These are phyloP conservation scores for Mycena latifolia DNA, from an alignment of 768 basidiomycete genomes.

Conservation along the genomic window DNA sequence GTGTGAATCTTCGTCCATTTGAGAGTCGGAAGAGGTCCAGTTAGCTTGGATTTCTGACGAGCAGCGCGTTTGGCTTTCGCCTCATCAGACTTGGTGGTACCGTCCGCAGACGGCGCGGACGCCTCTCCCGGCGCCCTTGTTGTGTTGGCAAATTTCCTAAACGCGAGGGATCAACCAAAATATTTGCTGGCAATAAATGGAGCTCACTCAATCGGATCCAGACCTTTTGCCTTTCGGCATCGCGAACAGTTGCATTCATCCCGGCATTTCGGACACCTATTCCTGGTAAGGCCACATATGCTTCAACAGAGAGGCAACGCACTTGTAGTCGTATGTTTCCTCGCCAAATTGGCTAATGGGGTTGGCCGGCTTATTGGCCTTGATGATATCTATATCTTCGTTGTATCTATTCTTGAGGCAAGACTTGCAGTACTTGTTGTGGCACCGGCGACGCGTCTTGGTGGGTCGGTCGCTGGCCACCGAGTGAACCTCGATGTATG, in stretches of 20 bases:
- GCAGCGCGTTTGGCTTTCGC: slow-evolving; percentile 43
- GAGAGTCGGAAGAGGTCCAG: slow-evolving; percentile 53
- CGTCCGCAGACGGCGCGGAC: slow-evolving; percentile 21
- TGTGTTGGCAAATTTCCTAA: slow-evolving; percentile 30
- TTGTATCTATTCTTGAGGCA: slow-evolving; percentile 81
- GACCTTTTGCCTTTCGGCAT: slow-evolving; percentile 75
- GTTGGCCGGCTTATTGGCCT: slow-evolving; percentile 39
- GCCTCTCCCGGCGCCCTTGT: slow-evolving; percentile 9
- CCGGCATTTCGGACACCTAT: slow-evolving; percentile 78
- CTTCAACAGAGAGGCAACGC: slow-evolving; percentile 21
- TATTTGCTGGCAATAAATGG: slow-evolving; percentile 2
- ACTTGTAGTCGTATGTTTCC: slow-evolving; percentile 67
- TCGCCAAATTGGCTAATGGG: slow-evolving; percentile 40
- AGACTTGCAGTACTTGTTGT: slow-evolving; percentile 68
- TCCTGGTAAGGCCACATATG: slow-evolving; percentile 11
- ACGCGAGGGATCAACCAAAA: neutral
- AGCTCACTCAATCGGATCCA: slow-evolving; percentile 70
- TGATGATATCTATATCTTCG: slow-evolving; percentile 60
- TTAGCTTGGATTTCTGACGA: slow-evolving; percentile 45
- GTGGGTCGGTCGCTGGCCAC: slow-evolving; percentile 36
- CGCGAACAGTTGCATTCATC: slow-evolving; percentile 75
- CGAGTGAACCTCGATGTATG: slow-evolving; percentile 40
- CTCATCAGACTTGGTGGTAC: slow-evolving; percentile 20
- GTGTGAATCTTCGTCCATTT: slow-evolving; percentile 67
- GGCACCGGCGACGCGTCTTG: slow-evolving; percentile 59